These are phyloP conservation scores for Urostyla sp. DNA, from an alignment of 73 alveolate genomes.

Conservation along the genomic window DNA sequence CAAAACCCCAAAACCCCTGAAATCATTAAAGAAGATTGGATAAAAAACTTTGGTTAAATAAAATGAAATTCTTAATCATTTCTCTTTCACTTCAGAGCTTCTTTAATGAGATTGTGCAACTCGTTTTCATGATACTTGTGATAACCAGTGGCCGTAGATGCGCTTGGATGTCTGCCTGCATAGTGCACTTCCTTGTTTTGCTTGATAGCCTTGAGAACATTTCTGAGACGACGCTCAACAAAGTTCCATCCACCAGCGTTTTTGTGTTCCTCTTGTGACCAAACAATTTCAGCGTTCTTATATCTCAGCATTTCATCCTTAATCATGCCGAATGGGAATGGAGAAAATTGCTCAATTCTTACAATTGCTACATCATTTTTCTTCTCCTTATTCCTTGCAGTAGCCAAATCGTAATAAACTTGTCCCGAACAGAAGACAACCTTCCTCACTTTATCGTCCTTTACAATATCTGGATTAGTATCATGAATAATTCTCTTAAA, in stretches of 20 bases:
- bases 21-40: not conserved
- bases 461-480: slow-evolving; percentile 43
- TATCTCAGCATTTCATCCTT: slow-evolving; percentile 63
- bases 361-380: slow-evolving; percentile 87
- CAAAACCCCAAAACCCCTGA: not conserved
- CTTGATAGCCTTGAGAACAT: slow-evolving; percentile 28
- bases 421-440: slow-evolving; percentile 88
- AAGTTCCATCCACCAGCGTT: slow-evolving; percentile 82
- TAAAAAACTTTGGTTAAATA: not conserved
- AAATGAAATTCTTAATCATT: not conserved
- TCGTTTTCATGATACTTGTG: slow-evolving; percentile 74
- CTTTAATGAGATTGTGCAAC: slow-evolving; percentile 63
- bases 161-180: slow-evolving; percentile 78
- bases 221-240: slow-evolving; percentile 78
- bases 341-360: slow-evolving; percentile 93
- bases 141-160: slow-evolving; percentile 94
- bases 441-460: slow-evolving; percentile 69
- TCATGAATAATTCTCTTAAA: slow-evolving; percentile 73
- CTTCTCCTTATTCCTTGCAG: slow-evolving; percentile 66
- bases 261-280: slow-evolving; percentile 89
- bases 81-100: slow-evolving; percentile 58
- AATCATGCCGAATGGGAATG: slow-evolving; percentile 94
- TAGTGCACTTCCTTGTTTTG: slow-evolving; percentile 54
- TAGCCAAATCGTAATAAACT: slow-evolving; percentile 78
- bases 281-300: slow-evolving; percentile 76